Evolutionary conservation across 164 flowering plant genomes (phyloP).

Genomic region (Sextonia rubra): DNA sequence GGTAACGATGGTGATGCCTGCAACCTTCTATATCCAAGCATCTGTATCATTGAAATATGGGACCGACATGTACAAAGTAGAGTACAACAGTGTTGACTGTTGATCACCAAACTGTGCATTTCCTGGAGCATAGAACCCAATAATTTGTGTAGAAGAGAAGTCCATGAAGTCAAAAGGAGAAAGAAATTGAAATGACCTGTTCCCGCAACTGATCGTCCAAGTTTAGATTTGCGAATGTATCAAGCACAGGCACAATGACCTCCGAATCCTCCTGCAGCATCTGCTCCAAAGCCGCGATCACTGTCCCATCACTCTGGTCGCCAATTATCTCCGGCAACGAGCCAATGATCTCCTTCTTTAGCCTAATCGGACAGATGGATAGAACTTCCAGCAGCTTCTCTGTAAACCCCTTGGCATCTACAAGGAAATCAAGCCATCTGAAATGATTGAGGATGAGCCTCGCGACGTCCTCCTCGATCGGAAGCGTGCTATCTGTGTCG

Average conservation of each 20-base stretch:
- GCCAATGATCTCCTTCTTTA: slow-evolving; percentile 86
- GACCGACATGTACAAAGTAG: too few species aligned
- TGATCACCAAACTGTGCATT: neutral
- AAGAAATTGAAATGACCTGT: slow-evolving; percentile 32
- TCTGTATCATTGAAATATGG: too few species aligned
- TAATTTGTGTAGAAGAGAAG: neutral
- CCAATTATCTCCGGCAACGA: slow-evolving; percentile 85
- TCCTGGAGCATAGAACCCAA: neutral
- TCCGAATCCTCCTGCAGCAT: slow-evolving; percentile 77
- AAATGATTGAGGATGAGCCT: slow-evolving; percentile 68
- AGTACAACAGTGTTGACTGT: too few species aligned
- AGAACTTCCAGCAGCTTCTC: slow-evolving; percentile 68
- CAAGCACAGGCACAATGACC: slow-evolving; percentile 68
- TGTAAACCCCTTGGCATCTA: slow-evolving; percentile 49
- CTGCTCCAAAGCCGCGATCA: slow-evolving; percentile 49
- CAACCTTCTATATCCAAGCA: too few species aligned
- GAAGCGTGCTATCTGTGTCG: slow-evolving; percentile 15
- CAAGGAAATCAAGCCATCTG: slow-evolving; percentile 84
- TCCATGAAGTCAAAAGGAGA: too few species aligned
- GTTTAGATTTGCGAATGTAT: slow-evolving; percentile 67
- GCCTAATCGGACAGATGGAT: slow-evolving; percentile 54
- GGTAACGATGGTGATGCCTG: too few species aligned
- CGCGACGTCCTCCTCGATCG: slow-evolving; percentile 55
- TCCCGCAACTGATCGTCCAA: slow-evolving; percentile 64
- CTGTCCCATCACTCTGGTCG: slow-evolving; percentile 41